Conservation (phyloP, 208 protist genomes). For the Polymyxa betae region DNA sequence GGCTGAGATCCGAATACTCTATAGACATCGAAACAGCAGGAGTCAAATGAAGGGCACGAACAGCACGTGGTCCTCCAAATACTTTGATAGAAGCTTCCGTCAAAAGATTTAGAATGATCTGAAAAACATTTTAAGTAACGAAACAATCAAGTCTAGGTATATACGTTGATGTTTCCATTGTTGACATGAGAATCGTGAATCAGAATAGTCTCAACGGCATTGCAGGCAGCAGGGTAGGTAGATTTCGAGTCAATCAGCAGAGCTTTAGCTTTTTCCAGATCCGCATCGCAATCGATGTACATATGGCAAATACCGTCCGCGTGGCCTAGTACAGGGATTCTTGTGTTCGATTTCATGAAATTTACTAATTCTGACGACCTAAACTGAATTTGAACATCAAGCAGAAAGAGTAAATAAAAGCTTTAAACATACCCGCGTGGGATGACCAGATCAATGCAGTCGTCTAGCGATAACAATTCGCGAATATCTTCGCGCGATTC, state of each 20-base stretch:
- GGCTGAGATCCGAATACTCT: constrained; percentile 17
- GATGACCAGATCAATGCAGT: constrained; percentile 59
- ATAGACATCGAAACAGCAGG: neutral
- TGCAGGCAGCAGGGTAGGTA: constrained; percentile 91
- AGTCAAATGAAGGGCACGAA: neutral
- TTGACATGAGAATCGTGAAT: constrained; percentile 72
- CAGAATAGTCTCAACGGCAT: constrained; percentile 87
- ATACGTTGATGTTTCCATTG: constrained; percentile 20
- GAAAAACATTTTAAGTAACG: neutral
- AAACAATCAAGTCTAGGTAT: neutral
- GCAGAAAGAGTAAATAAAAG: neutral
- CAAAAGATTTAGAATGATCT: neutral
- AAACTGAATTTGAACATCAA: neutral
- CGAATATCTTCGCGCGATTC: constrained; percentile 54
- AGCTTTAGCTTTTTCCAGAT: constrained; percentile 70
- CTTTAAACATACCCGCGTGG: constrained; percentile 16
- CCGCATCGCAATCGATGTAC: constrained; percentile 82
- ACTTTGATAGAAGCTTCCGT: neutral
- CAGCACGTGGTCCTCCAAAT: neutral
- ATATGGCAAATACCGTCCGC: constrained; percentile 90
- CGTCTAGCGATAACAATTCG: constrained; percentile 53
- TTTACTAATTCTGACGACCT: constrained; percentile 56
- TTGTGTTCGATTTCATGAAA: constrained; percentile 57
- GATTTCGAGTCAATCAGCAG: constrained; percentile 84
- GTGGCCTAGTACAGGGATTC: constrained; percentile 77